phyloP scores from a whole-genome alignment of 805 yeast species.

The Hanseniaspora vineae region DNA sequence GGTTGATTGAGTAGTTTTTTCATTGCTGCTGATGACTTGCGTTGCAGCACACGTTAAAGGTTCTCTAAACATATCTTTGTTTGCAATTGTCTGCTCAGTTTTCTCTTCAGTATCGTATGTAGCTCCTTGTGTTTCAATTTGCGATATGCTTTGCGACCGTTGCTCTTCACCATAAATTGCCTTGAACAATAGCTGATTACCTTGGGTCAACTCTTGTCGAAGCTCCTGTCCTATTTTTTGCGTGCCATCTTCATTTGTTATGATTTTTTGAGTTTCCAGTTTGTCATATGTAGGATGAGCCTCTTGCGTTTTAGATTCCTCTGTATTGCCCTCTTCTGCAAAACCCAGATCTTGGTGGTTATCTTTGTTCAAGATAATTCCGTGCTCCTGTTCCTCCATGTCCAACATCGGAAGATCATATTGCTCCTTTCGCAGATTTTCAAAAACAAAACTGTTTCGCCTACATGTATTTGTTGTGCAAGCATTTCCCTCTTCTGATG shows the following conservation, averaged over 20 bases:
- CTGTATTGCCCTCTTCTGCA: neutral
- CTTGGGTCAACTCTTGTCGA: neutral
- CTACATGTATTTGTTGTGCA: neutral
- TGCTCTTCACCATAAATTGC: neutral
- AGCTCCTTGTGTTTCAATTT: too few species aligned
- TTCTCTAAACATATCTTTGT: neutral
- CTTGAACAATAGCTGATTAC: neutral
- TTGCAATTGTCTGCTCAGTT: neutral
- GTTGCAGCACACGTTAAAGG: too few species aligned
- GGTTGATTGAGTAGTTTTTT: too few species aligned
- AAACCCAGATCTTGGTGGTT: neutral
- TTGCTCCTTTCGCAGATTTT: neutral
- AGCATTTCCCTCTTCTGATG: neutral
- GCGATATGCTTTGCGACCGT: too few species aligned
- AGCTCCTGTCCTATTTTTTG: neutral
- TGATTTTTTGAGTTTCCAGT: too few species aligned
- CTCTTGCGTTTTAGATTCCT: neutral
- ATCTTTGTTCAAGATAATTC: neutral
- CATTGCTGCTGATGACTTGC: too few species aligned
- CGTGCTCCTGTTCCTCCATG: neutral
- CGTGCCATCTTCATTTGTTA: neutral
- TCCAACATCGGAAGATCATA: neutral
- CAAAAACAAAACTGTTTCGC: neutral
- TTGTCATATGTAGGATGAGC: too few species aligned
- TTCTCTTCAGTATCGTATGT: neutral